A percentile compares a stretch with the other conserved stretches of the same genome.
Evolutionary conservation across 139 green algal genomes (phyloP).

Genomic region (Eudorina sp.): DNA sequence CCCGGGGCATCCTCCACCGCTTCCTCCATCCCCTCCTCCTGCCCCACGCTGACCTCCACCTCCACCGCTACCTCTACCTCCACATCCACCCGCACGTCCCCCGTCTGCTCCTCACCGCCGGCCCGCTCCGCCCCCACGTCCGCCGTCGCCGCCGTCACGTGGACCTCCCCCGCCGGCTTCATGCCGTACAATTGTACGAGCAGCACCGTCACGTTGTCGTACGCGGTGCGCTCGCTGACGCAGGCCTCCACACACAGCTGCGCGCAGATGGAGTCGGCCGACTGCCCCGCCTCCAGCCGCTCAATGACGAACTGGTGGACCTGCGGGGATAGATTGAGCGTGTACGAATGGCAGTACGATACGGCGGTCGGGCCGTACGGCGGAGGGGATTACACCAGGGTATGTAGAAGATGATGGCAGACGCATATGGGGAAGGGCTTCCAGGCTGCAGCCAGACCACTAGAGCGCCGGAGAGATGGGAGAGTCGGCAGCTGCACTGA

Average conservation of each 20-base stretch:
- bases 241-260: conserved; percentile 41
- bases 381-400: too few species aligned
- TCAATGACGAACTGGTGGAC: conserved; percentile 34
- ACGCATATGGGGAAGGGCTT: too few species aligned
- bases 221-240: conserved; percentile 29
- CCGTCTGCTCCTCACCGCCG: not conserved
- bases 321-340: too few species aligned
- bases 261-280: conserved; percentile 12
- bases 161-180: not conserved
- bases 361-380: too few species aligned
- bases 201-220: conserved; percentile 47
- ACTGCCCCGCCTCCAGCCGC: conserved; percentile 18
- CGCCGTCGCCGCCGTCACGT: not conserved
- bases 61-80: not conserved
- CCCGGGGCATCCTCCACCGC: not conserved
- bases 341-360: too few species aligned
- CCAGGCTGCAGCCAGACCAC: too few species aligned
- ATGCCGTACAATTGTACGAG: conserved; percentile 35
- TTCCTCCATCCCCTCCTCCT: not conserved
- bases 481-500: too few species aligned
- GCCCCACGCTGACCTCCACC: not conserved
- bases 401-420: too few species aligned
- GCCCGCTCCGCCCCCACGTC: not conserved
- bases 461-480: too few species aligned
- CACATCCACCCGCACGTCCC: not conserved